Evolutionary conservation across 2,329 filamentous ascomycete genomes (phyloP).

Genomic region (Ophiostoma montium): DNA sequence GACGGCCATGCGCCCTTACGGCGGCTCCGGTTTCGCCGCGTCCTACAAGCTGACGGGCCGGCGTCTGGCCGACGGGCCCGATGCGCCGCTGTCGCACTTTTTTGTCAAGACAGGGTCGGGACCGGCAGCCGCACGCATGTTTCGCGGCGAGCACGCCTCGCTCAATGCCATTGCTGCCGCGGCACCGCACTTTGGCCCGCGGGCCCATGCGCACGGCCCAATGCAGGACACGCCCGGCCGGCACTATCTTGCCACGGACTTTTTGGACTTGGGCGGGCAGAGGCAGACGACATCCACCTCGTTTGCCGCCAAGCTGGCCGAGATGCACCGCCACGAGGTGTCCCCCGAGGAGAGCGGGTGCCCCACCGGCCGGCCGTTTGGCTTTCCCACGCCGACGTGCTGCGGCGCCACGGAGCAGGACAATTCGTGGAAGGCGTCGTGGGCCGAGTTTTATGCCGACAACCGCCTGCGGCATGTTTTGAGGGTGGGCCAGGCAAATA

Average conservation of each 20-base stretch:
- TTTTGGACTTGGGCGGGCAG: slow-evolving; percentile 47
- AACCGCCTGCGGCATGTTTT: slow-evolving; percentile 57
- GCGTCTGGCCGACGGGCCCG: slow-evolving; percentile 11
- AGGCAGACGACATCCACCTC: slow-evolving; percentile 19
- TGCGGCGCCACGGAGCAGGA: slow-evolving; percentile 76
- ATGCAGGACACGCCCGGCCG: slow-evolving; percentile 30
- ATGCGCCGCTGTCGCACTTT: slow-evolving; percentile 24
- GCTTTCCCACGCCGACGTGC: slow-evolving; percentile 73
- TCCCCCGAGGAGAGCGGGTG: neutral
- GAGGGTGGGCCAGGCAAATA: slow-evolving; percentile 38
- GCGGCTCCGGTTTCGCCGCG: slow-evolving; percentile 53
- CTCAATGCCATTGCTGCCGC: slow-evolving; percentile 64
- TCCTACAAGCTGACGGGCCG: slow-evolving; percentile 32
- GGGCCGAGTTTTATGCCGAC: slow-evolving; percentile 77
- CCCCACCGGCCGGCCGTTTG: slow-evolving; percentile 38
- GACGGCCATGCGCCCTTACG: slow-evolving; percentile 44
- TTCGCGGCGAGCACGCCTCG: slow-evolving; percentile 66
- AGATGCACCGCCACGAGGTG: slow-evolving; percentile 51
- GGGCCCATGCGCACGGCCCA: slow-evolving; percentile 57
- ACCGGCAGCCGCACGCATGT: slow-evolving; percentile 50
- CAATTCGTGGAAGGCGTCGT: slow-evolving; percentile 57
- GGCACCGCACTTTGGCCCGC: slow-evolving; percentile 64
- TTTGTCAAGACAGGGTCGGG: slow-evolving; percentile 62
- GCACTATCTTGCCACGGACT: slow-evolving; percentile 61
- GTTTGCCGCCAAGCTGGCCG: slow-evolving; percentile 63